These are phyloP conservation scores for Pichia heedii DNA, from an alignment of 805 yeast species.

Conservation along the genomic window DNA sequence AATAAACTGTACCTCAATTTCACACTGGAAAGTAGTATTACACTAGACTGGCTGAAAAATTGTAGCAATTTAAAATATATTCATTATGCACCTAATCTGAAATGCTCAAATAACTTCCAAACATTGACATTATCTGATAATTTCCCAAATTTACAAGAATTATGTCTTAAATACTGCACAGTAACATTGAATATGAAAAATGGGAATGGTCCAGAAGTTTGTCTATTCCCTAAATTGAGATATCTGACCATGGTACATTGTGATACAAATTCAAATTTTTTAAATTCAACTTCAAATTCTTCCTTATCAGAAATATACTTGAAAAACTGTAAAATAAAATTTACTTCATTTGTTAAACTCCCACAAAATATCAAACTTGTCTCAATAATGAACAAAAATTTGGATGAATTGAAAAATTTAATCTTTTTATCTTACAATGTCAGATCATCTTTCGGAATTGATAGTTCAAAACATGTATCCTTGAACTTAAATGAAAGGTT, in stretches of 20 bases:
- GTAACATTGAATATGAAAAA: neutral
- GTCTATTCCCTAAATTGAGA: constrained; percentile 3
- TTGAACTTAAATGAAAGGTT: constrained; percentile 1
- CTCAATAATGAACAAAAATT: constrained; percentile 14
- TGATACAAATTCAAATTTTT: constrained; percentile 8
- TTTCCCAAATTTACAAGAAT: neutral
- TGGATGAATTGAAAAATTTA: constrained; percentile 13
- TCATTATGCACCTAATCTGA: constrained; percentile 7
- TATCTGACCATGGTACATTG: constrained; percentile 17
- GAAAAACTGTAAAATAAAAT: constrained; percentile 15
- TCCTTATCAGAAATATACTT: constrained; percentile 7
- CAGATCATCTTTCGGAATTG: neutral
- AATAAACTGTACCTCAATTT: constrained; percentile 5
- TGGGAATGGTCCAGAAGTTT: neutral
- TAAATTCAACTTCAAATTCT: constrained; percentile 1
- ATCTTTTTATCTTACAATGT: constrained; percentile 4
- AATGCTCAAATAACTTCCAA: neutral
- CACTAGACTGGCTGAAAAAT: constrained; percentile 9
- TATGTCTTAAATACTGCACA: neutral
- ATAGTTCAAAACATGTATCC: neutral
- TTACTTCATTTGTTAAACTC: constrained; percentile 13
- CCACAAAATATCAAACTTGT: constrained; percentile 13
- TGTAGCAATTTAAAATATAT: constrained; percentile 10
- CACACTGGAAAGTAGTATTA: constrained; percentile 1
- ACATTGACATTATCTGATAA: neutral